Conservation (phyloP, 306 rosid species). For the Canavalia gladiata region DNA sequence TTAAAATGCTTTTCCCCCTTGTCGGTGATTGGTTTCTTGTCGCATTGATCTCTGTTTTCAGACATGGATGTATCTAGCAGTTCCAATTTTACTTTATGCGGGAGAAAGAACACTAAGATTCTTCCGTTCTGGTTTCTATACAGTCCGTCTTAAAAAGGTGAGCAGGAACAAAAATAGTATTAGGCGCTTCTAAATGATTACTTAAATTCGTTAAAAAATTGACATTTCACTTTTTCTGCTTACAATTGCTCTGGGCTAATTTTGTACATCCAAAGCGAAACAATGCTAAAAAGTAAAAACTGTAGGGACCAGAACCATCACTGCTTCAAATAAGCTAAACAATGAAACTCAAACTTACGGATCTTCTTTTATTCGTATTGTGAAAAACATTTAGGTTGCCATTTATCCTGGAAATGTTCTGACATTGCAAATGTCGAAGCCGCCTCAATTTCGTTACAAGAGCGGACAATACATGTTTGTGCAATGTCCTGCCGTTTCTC, state of each 20-base stretch:
- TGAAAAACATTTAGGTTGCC: slow-evolving; percentile 70
- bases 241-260: slow-evolving; percentile 6
- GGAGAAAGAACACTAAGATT: slow-evolving; percentile 91
- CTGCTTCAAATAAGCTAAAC: background rate
- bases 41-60: slow-evolving; percentile 52
- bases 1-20: background rate
- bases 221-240: background rate
- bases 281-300: background rate
- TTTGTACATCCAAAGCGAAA: background rate
- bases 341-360: slow-evolving; percentile 7
- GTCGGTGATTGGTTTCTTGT: slow-evolving; percentile 16
- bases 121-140: slow-evolving; percentile 84
- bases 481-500: slow-evolving; percentile 94
- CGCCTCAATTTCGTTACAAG: slow-evolving; percentile 82
- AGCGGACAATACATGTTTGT: slow-evolving; percentile 98
- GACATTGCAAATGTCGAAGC: slow-evolving; percentile 91
- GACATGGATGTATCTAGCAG: slow-evolving; percentile 96
- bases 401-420: slow-evolving; percentile 94
- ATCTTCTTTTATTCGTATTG: background rate
- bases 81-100: slow-evolving; percentile 84
- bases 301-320: background rate
- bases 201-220: background rate
- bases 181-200: background rate
- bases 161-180: slow-evolving; percentile 28
- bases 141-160: slow-evolving; percentile 84